Conservation (phyloP, 257 asterid genomes). For the Cordia subcordata region DNA sequence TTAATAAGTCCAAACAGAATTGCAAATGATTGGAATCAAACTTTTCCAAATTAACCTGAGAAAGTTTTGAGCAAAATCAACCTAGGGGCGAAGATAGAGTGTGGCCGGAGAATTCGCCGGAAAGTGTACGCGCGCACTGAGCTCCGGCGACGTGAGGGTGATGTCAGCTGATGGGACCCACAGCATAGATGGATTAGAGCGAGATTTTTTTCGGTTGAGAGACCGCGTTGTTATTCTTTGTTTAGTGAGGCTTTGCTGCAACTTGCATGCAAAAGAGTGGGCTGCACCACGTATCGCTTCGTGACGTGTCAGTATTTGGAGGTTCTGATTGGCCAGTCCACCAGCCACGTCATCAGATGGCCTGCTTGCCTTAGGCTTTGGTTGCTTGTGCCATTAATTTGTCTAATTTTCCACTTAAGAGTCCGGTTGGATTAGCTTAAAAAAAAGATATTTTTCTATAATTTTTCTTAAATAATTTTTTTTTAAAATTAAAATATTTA, state of each 20-base stretch:
- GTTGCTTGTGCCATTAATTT: no score
- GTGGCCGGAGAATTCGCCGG: slow-evolving; percentile 20
- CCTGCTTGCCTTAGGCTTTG: background rate
- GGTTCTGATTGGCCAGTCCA: background rate
- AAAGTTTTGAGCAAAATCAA: background rate
- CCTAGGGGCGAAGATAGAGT: background rate
- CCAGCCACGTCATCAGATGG: background rate
- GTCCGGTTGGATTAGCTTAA: no score
- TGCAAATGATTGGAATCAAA: background rate
- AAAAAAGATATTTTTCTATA: no score
- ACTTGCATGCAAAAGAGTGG: background rate
- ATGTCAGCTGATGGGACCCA: background rate
- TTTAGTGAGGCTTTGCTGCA: background rate
- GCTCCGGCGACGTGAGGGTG: slow-evolving; percentile 12
- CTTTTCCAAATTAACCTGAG: background rate
- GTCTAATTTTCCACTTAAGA: no score
- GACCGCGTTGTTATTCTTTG: background rate
- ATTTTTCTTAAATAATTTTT: no score
- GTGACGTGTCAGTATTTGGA: background rate
- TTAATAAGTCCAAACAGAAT: slow-evolving; percentile 6
- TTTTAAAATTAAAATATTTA: no score
- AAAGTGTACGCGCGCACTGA: slow-evolving; percentile 17
- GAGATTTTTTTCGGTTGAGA: background rate
- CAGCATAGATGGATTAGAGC: background rate
- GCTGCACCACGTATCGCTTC: background rate